phyloP scores from a whole-genome alignment of 2,329 filamentous ascomycete genomes.

The Aspergillus oerlinghausenensis region DNA sequence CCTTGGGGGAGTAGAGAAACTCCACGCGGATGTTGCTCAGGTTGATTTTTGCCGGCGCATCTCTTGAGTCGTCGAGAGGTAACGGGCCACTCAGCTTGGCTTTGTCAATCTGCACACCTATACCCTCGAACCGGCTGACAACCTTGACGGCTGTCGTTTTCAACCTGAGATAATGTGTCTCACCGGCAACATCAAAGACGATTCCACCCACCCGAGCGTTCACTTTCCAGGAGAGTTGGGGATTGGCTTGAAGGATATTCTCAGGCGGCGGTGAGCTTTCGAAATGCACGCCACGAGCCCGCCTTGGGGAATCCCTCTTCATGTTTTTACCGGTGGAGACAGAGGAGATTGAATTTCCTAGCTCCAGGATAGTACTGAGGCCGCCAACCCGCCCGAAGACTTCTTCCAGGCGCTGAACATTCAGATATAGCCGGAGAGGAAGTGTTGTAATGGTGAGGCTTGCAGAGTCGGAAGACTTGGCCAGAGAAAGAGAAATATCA shows the following conservation, averaged over 20 bases:
- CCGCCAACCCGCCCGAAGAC: constrained; percentile 86
- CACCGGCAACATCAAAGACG: constrained; percentile 70
- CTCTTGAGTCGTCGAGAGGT: constrained; percentile 42
- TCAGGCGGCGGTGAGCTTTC: constrained; percentile 40
- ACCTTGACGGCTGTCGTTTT: constrained; percentile 79
- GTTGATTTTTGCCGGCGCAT: constrained; percentile 58
- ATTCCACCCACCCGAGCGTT: constrained; percentile 74
- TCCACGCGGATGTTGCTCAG: constrained; percentile 66
- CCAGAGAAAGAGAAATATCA: constrained; percentile 38
- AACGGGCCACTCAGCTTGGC: constrained; percentile 71
- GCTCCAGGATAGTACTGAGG: constrained; percentile 81
- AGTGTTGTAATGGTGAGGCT: constrained; percentile 66
- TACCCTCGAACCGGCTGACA: constrained; percentile 66
- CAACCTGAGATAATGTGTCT: constrained; percentile 67
- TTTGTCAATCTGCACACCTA: constrained; percentile 70
- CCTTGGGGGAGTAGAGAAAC: constrained; percentile 67
- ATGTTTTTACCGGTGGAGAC: constrained; percentile 52
- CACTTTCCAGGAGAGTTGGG: constrained; percentile 52
- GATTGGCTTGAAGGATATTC: constrained; percentile 8
- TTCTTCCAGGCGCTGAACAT: constrained; percentile 78
- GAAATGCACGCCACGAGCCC: constrained; percentile 54
- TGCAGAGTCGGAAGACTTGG: constrained; percentile 25
- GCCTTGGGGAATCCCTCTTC: constrained; percentile 26
- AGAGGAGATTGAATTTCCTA: constrained; percentile 78
- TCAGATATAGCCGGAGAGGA: constrained; percentile 69